Evolutionary conservation across 1,284 basidiomycete species (phyloP).

Genomic region (Austropuccinia psidii): DNA sequence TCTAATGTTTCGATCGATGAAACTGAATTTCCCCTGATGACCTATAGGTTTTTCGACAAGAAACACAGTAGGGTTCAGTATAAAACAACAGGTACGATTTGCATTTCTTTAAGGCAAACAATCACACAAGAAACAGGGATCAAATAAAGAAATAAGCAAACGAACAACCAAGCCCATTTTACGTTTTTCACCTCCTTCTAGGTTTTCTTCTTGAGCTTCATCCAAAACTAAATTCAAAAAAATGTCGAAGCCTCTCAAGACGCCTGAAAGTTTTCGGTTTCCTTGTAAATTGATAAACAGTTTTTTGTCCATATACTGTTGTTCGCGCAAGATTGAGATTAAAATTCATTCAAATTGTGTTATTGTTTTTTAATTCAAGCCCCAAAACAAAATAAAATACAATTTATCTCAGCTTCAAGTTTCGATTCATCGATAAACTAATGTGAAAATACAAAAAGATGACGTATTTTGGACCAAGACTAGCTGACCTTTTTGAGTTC

Average conservation of each 20-base stretch:
- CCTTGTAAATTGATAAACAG: slow-evolving; percentile 92
- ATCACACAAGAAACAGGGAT: neutral
- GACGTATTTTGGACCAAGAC: neutral
- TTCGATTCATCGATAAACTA: too few species aligned
- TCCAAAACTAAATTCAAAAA: slow-evolving; percentile 98
- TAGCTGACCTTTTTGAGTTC: slow-evolving; percentile 76
- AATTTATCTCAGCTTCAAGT: neutral
- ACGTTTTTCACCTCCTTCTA: slow-evolving; percentile 76
- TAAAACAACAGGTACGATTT: neutral
- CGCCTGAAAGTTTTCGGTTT: slow-evolving; percentile 88
- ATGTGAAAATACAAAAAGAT: too few species aligned
- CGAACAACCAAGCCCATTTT: slow-evolving; percentile 82
- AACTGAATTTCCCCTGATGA: slow-evolving; percentile 88
- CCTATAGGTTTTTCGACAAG: slow-evolving; percentile 52
- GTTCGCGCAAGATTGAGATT: neutral
- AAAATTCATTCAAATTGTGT: neutral
- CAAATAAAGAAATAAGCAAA: neutral
- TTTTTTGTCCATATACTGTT: slow-evolving; percentile 96
- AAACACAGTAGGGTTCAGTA: slow-evolving; percentile 3
- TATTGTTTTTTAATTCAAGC: slow-evolving; percentile 7
- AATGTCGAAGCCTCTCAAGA: slow-evolving; percentile 94
- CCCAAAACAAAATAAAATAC: slow-evolving; percentile 31
- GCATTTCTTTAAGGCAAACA: neutral
- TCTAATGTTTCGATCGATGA: slow-evolving; percentile 70
- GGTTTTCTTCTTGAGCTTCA: slow-evolving; percentile 78